Percentiles rank a stretch among this genome's conserved stretches.
phyloP scores from a whole-genome alignment of 192 early-diverging fungal genomes.

The Diversispora epigaea region DNA sequence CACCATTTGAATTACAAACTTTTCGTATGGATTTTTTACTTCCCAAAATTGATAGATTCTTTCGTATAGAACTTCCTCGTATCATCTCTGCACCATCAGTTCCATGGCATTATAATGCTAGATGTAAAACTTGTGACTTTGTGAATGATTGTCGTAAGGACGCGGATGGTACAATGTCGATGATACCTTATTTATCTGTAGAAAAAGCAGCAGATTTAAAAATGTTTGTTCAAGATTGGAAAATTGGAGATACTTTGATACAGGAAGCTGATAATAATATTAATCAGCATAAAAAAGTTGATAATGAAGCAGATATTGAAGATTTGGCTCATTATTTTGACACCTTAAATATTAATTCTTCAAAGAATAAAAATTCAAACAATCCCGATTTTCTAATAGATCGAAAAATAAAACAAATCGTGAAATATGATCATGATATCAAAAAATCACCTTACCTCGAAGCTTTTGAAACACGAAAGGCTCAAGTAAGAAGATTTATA shows the following conservation, averaged over 20 bases:
- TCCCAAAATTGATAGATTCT: conserved; percentile 35
- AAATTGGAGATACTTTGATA: neutral
- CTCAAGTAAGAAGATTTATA: conserved; percentile 1
- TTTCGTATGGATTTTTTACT: conserved; percentile 39
- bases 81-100: conserved; percentile 9
- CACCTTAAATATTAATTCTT: neutral
- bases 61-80: conserved; percentile 18
- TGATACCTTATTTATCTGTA: conserved; percentile 33
- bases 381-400: neutral
- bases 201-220: conserved; percentile 28
- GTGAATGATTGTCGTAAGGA: conserved; percentile 33
- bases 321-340: conserved; percentile 18
- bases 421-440: conserved; percentile 11
- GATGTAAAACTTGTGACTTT: conserved; percentile 35
- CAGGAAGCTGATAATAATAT: neutral
- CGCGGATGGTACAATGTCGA: conserved; percentile 26
- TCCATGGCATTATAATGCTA: conserved; percentile 32
- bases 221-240: conserved; percentile 13
- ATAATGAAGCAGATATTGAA: conserved; percentile 10
- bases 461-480: neutral
- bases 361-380: neutral
- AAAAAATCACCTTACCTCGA: conserved; percentile 15
- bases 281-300: neutral
- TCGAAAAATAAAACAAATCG: neutral
- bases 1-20: conserved; percentile 17